Evolutionary conservation across 2,329 filamentous ascomycete genomes (phyloP), one percentile per base, ranked within the genome.

Genomic region (Diplodia mutila): DNA sequence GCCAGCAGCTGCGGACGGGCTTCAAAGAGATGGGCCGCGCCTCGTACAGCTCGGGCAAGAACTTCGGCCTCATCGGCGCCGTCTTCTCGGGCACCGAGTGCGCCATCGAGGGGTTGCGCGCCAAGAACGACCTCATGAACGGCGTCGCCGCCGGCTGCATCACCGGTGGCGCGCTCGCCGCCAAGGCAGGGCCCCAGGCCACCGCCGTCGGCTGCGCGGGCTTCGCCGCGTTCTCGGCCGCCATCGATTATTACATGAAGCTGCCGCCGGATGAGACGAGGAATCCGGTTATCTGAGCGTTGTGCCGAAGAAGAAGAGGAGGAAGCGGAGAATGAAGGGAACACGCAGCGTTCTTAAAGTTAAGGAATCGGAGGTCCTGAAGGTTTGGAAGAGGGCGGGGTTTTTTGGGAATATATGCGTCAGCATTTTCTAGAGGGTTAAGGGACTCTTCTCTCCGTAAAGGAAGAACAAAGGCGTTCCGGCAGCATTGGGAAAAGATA

Each of bases 21-120:
- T 93, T 99, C 83, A 93, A 91, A 79, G 95, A 99, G 80, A 98
- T 99, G 94, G 95, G 95, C 72, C 81, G 85, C 70, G 89, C 92
- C 14, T 94, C 92, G 4, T 92, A 86, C 80, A 90, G 89, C 70
- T 92, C 90, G 57, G 95, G 94, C 66, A 95, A 94, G 83, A 98
- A 89, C 84, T 99, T 99, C 77, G 94, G 92, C 70, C 91, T 94
- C 73, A 93, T 99, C 61, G 95, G 95, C 73, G 91, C 92, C 2
- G 86, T 98, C 23, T 99, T 96, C 83, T 87, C 89, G 18, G 94
- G 94, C 49, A 97, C 95, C 65, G 95, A 99, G 82, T 99, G 95
- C 83, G 93, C 92, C 71, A 93, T 99, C 75, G 95, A 99, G 80
- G 94, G 94, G 0, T 86, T 92, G 74, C 87, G 95, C 34, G 95